Conservation (phyloP, 345 rosid genomes). For the Syzygium aromaticum region DNA sequence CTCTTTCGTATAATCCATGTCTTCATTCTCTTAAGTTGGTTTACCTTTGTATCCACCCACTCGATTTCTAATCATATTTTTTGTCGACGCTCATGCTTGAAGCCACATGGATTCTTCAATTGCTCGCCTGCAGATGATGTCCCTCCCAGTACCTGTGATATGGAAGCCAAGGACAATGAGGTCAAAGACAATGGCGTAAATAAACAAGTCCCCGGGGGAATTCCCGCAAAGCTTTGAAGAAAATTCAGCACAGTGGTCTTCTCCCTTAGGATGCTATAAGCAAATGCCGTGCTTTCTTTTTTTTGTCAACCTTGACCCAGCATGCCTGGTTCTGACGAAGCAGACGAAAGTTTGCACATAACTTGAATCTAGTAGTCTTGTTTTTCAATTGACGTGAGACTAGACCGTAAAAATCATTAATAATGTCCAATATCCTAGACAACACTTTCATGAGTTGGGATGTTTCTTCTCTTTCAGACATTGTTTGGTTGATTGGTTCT, state of each 20-base stretch:
- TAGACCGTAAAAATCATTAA: neutral
- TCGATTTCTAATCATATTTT: neutral
- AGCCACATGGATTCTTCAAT: slow-evolving; percentile 98
- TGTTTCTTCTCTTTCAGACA: neutral
- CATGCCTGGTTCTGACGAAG: neutral
- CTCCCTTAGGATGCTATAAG: neutral
- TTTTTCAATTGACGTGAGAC: neutral
- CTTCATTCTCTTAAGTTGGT: neutral
- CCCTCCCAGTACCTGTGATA: slow-evolving; percentile 70
- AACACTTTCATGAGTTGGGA: neutral
- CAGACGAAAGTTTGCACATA: neutral
- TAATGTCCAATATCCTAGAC: neutral
- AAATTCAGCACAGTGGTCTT: neutral
- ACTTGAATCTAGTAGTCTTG: neutral
- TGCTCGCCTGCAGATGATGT: slow-evolving; percentile 95
- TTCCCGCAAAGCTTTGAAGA: slow-evolving; percentile 68
- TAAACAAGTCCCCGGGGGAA: slow-evolving; percentile 37
- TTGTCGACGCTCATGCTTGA: slow-evolving; percentile 9
- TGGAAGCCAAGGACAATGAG: slow-evolving; percentile 53
- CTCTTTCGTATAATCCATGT: neutral
- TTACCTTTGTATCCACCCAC: neutral
- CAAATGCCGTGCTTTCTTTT: neutral
- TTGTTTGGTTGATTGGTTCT: neutral
- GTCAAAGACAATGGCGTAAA: slow-evolving; percentile 37
- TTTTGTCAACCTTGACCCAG: neutral